Conservation (phyloP, 106 monocot genomes). For the Posidonia australis region DNA sequence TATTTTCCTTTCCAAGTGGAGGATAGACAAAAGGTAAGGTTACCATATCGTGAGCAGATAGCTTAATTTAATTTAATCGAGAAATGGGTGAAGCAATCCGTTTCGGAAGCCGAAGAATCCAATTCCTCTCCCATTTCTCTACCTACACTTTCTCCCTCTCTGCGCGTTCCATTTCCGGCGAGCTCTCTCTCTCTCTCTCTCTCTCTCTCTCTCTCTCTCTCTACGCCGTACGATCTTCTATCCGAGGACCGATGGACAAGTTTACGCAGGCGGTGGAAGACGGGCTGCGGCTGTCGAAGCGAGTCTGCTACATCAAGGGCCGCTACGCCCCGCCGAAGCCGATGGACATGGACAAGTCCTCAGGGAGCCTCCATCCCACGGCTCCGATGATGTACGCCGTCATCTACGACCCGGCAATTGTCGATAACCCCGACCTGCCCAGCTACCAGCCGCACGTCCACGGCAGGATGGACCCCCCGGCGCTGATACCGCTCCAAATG, state of each 20-base stretch:
- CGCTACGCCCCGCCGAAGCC: constrained; percentile 10
- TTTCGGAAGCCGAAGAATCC: too few species aligned
- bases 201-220: neutral
- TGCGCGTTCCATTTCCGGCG: too few species aligned
- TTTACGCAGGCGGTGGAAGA: constrained; percentile 78
- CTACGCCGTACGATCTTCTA: neutral
- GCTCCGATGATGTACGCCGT: constrained; percentile 81
- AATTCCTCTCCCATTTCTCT: neutral
- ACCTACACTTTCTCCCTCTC: neutral
- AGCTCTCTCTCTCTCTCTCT: neutral
- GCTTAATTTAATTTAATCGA: too few species aligned
- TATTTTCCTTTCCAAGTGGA: too few species aligned
- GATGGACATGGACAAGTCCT: constrained; percentile 25
- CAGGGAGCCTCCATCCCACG: constrained; percentile 33
- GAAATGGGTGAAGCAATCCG: too few species aligned
- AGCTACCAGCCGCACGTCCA: constrained; percentile 98
- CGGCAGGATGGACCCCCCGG: constrained; percentile 78
- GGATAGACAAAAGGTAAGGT: too few species aligned
- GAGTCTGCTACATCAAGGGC: constrained; percentile 39
- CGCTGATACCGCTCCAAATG: constrained; percentile 87
- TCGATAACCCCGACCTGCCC: constrained; percentile 91
- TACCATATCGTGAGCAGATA: too few species aligned
- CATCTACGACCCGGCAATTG: constrained; percentile 63
- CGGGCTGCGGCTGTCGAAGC: constrained; percentile 65
- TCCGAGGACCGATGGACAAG: constrained; percentile 8